phyloP scores from a whole-genome alignment of 495 filamentous ascomycete genomes.

The Penicillium cosmopolitanum region DNA sequence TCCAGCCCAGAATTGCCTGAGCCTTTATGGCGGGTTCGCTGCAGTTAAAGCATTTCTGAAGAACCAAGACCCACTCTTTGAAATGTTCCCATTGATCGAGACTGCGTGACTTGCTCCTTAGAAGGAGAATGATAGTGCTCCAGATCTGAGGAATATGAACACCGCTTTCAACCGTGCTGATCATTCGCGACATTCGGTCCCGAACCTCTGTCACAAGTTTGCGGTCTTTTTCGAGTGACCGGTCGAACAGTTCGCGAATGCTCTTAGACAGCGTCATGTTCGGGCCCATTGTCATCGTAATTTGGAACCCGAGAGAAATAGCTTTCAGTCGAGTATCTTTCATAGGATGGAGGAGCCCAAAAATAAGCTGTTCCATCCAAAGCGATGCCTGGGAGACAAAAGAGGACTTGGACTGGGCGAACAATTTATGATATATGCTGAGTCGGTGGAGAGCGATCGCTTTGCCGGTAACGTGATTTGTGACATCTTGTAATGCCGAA shows the following conservation, averaged over 20 bases:
- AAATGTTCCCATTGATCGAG: constrained; percentile 75
- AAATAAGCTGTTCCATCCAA: constrained; percentile 83
- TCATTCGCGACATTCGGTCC: constrained; percentile 70
- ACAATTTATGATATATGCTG: constrained; percentile 72
- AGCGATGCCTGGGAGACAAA: constrained; percentile 61
- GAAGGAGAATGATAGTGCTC: constrained; percentile 77
- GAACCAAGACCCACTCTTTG: constrained; percentile 70
- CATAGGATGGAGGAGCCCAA: constrained; percentile 74
- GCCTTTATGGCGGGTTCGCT: constrained; percentile 69
- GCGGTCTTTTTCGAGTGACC: constrained; percentile 55
- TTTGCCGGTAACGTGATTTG: constrained; percentile 74
- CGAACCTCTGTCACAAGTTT: constrained; percentile 67
- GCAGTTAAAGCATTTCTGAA: constrained; percentile 85
- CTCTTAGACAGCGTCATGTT: constrained; percentile 65
- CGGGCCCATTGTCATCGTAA: constrained; percentile 64
- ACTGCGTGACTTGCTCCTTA: constrained; percentile 62
- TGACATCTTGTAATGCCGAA: constrained; percentile 67
- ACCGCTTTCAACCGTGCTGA: constrained; percentile 63
- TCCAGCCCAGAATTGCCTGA: constrained; percentile 83
- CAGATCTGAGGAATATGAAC: constrained; percentile 84
- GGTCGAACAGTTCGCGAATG: constrained; percentile 67
- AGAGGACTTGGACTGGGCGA: constrained; percentile 64
- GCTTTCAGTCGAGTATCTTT: constrained; percentile 77
- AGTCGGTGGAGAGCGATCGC: constrained; percentile 74
- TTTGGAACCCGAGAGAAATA: constrained; percentile 70